Evolutionary conservation across 352 stramenopile genomes (phyloP).

Genomic region (Pythium oligandrum): DNA sequence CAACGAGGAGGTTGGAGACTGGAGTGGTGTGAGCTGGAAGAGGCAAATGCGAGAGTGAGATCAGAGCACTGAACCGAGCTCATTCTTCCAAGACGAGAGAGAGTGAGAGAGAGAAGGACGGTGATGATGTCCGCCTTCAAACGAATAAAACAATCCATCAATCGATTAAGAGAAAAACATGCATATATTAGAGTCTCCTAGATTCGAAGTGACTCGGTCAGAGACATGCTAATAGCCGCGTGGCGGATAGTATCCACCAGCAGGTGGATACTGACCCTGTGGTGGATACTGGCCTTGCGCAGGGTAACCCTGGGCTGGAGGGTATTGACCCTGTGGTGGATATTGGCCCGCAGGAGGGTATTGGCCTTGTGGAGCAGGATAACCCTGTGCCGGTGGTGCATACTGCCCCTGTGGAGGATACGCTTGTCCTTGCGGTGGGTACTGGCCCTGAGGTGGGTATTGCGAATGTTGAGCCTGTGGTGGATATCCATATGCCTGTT

Average conservation of each 20-base stretch:
- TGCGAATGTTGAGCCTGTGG: conserved; percentile 13
- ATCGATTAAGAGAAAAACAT: too few relatives aligned
- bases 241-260: conserved; percentile 8
- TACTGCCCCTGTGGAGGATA: conserved; percentile 18
- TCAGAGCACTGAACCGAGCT: too few relatives aligned
- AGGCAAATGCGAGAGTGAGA: background rate
- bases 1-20: background rate
- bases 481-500: conserved; percentile 20
- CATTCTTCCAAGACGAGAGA: too few relatives aligned
- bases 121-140: too few relatives aligned
- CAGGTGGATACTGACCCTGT: conserved; percentile 8
- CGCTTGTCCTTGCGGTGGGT: conserved; percentile 8
- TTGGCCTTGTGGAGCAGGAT: background rate
- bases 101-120: too few relatives aligned
- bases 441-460: conserved; percentile 15
- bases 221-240: background rate
- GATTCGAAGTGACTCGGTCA: too few relatives aligned
- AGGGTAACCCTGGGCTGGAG: conserved; percentile 16
- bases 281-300: conserved; percentile 9
- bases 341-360: conserved; percentile 8
- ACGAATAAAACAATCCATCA: too few relatives aligned
- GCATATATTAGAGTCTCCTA: too few relatives aligned
- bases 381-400: background rate
- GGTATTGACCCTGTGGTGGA: conserved; percentile 25
- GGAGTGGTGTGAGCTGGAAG: background rate